Percentiles rank a stretch among this genome's conserved stretches.
Conservation (phyloP, 306 rosid species). For the Geum urbanum region DNA sequence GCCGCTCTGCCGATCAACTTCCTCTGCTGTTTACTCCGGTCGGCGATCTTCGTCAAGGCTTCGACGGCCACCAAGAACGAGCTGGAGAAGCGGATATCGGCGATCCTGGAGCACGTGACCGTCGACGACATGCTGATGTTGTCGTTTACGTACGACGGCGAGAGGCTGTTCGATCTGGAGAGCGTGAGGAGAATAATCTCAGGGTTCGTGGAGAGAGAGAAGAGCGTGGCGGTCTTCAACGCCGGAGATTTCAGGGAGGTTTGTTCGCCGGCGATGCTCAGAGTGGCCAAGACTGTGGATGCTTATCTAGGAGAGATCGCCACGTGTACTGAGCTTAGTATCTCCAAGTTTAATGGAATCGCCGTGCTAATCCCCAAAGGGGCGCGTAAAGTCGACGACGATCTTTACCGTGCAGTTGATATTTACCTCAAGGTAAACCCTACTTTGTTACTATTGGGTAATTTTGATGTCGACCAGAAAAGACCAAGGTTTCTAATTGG, state of each 20-base stretch:
- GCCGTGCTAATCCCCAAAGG: conserved; percentile 54
- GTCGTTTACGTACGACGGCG: conserved; percentile 79
- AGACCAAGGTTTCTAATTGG: too few species aligned
- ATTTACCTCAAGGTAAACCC: conserved; percentile 63
- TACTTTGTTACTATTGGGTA: neutral
- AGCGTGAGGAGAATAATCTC: conserved; percentile 64
- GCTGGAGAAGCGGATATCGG: conserved; percentile 62
- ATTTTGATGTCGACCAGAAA: too few species aligned
- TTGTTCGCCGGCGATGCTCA: conserved; percentile 48
- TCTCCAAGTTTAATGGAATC: conserved; percentile 70
- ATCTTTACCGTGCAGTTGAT: conserved; percentile 76
- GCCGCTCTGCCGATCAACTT: conserved; percentile 69
- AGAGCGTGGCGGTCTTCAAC: conserved; percentile 59
- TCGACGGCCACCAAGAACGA: conserved; percentile 52
- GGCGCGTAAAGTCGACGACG: conserved; percentile 67
- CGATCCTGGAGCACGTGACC: conserved; percentile 64
- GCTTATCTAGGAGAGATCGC: conserved; percentile 61
- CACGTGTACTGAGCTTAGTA: conserved; percentile 46
- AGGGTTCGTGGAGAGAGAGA: conserved; percentile 61
- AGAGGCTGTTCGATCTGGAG: conserved; percentile 69
- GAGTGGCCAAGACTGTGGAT: conserved; percentile 58
- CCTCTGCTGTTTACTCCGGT: conserved; percentile 83
- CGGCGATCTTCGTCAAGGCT: conserved; percentile 58
- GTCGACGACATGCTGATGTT: conserved; percentile 63
- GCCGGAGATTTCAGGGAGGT: conserved; percentile 40